Conservation (phyloP, 2,329 filamentous ascomycete species). For the Sporothrix variecibatus region DNA sequence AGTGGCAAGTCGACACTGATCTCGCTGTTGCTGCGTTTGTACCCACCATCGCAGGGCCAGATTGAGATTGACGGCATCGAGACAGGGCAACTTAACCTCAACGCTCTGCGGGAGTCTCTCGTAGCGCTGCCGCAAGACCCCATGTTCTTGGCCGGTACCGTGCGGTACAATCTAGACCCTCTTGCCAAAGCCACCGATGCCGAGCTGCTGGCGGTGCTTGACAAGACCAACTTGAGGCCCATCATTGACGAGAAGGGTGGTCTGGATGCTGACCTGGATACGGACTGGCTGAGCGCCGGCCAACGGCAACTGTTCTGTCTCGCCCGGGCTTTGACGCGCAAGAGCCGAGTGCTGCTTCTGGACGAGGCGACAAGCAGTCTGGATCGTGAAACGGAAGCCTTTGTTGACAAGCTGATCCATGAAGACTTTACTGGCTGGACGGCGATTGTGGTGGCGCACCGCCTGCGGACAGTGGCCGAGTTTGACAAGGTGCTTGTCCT, state of each 20-base stretch:
- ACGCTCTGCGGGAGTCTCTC: conserved; percentile 39
- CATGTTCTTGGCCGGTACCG: conserved; percentile 50
- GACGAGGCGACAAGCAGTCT: conserved; percentile 53
- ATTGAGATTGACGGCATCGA: conserved; percentile 51
- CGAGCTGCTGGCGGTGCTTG: conserved; percentile 30
- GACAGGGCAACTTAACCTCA: conserved; percentile 33
- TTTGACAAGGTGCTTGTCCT: conserved; percentile 54
- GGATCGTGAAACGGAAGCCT: conserved; percentile 57
- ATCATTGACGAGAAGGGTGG: conserved; percentile 43
- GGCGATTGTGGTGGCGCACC: conserved; percentile 46
- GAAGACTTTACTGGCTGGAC: conserved; percentile 57
- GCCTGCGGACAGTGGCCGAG: conserved; percentile 48
- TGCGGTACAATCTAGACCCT: conserved; percentile 54
- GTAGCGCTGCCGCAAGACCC: conserved; percentile 54
- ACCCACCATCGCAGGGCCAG: conserved; percentile 46
- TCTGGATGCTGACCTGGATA: conserved; percentile 41
- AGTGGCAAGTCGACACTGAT: conserved; percentile 38
- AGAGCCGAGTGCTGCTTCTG: conserved; percentile 46
- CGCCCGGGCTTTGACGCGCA: conserved; percentile 48
- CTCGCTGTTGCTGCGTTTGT: conserved; percentile 49
- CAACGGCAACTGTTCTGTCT: conserved; percentile 55
- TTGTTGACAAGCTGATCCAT: conserved; percentile 57
- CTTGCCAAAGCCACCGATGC: conserved; percentile 41
- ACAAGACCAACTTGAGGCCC: conserved; percentile 32
- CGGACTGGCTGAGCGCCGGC: conserved; percentile 43